phyloP scores from a whole-genome alignment of 106 monocot genomes.

The Agapanthus africanus region DNA sequence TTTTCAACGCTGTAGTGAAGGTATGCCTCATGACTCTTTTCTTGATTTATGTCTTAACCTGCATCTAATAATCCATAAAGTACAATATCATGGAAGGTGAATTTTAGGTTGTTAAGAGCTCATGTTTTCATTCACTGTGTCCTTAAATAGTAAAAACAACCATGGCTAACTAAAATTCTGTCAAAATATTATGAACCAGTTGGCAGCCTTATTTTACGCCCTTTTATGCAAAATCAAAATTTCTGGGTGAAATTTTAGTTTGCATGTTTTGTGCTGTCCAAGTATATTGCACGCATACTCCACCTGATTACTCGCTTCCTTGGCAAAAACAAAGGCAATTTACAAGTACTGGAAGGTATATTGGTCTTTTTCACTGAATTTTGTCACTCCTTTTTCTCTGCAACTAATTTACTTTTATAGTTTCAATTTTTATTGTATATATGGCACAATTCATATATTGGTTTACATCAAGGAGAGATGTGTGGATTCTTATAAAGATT shows the following conservation, averaged over 20 bases:
- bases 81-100: not conserved
- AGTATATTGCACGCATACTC: slow-evolving; percentile 92
- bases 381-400: not conserved
- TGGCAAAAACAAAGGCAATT: slow-evolving; percentile 97
- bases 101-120: no score
- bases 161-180: not conserved
- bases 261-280: slow-evolving; percentile 20
- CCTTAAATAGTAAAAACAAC: not conserved
- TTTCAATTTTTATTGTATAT: not conserved
- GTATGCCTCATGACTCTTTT: slow-evolving; percentile 38
- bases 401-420: not conserved
- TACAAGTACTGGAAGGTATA: slow-evolving; percentile 86
- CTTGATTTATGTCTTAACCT: no score
- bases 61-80: no score
- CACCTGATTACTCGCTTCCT: slow-evolving; percentile 92
- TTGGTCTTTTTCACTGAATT: slow-evolving; percentile 1
- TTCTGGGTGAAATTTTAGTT: slow-evolving; percentile 2
- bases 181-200: not conserved
- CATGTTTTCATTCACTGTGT: not conserved
- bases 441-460: no score
- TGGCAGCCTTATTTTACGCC: not conserved
- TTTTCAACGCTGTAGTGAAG: slow-evolving; percentile 97
- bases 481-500: no score
- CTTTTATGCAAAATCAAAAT: not conserved
- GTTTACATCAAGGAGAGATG: no score